A percentile compares a stretch with the other conserved stretches of the same genome.
Evolutionary conservation across 2,329 filamentous ascomycete species (phyloP).

Genomic region (Alternaria tenuissima): DNA sequence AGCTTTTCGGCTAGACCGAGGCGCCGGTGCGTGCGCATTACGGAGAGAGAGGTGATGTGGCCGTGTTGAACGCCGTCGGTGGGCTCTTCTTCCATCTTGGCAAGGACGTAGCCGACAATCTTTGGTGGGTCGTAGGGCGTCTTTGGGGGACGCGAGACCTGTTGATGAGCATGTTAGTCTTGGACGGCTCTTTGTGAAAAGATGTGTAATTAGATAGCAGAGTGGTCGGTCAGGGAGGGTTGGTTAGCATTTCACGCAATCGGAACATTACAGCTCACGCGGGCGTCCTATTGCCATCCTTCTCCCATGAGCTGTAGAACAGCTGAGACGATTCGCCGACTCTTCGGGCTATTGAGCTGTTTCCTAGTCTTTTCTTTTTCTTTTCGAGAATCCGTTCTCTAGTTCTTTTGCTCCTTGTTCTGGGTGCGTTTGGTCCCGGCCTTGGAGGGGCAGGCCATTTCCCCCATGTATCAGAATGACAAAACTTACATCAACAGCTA

Average conservation of each 20-base stretch:
- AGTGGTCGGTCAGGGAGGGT: too few species aligned
- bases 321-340: not conserved
- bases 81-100: conserved; percentile 99
- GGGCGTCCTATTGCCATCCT: too few species aligned
- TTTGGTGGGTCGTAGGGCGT: conserved; percentile 90
- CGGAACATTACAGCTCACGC: too few species aligned
- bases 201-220: too few species aligned
- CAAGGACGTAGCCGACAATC: conserved; percentile 98
- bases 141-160: conserved; percentile 77
- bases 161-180: not conserved
- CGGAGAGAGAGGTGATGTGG: conserved; percentile 92
- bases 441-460: not conserved
- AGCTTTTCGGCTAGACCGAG: conserved; percentile 95
- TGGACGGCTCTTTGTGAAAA: too few species aligned
- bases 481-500: conserved; percentile 78
- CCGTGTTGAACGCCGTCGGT: conserved; percentile 89
- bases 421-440: not conserved
- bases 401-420: not conserved
- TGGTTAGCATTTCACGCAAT: too few species aligned
- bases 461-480: not conserved
- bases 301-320: too few species aligned
- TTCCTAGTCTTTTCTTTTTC: not conserved
- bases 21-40: conserved; percentile 94
- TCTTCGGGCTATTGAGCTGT: too few species aligned
- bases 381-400: not conserved